Percentiles rank a stretch among this genome's conserved stretches.
These are phyloP conservation scores for Cryptococcus floricola DNA, from an alignment of 1,284 basidiomycete species.

Conservation along the genomic window DNA sequence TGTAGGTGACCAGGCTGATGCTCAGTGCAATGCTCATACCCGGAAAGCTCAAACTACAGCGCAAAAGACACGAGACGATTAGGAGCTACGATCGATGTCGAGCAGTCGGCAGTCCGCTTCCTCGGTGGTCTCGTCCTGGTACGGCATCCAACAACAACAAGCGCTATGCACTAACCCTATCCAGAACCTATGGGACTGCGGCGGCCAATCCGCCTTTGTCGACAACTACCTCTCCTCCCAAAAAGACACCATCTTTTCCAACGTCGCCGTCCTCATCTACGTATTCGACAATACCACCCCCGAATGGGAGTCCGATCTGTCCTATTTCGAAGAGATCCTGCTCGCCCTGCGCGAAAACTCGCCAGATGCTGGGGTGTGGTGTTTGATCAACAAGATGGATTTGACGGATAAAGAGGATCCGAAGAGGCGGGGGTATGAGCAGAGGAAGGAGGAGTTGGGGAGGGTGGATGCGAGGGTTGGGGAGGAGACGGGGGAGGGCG, in stretches of 20 bases:
- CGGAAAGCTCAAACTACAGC: constrained; percentile 79
- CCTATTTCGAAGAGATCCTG: constrained; percentile 83
- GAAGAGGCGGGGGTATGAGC: constrained; percentile 59
- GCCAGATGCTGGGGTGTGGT: constrained; percentile 76
- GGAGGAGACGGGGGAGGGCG: constrained; percentile 33
- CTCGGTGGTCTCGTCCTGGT: constrained; percentile 59
- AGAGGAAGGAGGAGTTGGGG: constrained; percentile 65
- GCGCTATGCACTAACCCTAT: background rate
- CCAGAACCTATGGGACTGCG: constrained; percentile 93
- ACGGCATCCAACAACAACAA: constrained; percentile 1
- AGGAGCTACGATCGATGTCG: constrained; percentile 95
- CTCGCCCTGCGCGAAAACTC: constrained; percentile 63
- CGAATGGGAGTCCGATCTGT: constrained; percentile 63
- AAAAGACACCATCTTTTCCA: constrained; percentile 86
- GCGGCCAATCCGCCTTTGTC: constrained; percentile 97
- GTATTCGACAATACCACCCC: constrained; percentile 88
- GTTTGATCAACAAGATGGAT: constrained; percentile 97
- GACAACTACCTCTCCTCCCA: constrained; percentile 90
- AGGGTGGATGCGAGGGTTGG: constrained; percentile 57
- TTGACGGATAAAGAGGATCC: constrained; percentile 57
- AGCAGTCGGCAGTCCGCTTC: constrained; percentile 95
- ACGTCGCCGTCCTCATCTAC: constrained; percentile 95
- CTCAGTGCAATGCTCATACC: constrained; percentile 1
- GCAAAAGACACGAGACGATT: constrained; percentile 85
- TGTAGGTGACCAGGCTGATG: constrained; percentile 58